A percentile compares a stretch with the other conserved stretches of the same genome.
Evolutionary conservation across 2,329 filamentous ascomycete species (phyloP).

Genomic region (Aspergillus ibericus): DNA sequence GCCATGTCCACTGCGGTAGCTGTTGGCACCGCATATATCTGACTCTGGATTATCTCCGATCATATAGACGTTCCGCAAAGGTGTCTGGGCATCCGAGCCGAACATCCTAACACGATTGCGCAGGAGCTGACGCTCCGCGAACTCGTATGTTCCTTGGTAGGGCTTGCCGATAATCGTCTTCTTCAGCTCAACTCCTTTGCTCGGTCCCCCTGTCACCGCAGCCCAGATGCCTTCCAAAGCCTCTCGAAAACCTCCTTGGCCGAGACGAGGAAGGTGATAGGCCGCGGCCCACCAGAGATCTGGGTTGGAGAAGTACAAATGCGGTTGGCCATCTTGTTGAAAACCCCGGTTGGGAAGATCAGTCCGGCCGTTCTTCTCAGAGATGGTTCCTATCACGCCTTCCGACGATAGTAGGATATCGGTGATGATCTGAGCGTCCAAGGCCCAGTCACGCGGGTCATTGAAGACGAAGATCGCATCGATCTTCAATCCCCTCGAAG

Average conservation of each 20-base stretch:
- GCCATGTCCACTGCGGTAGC: conserved; percentile 64
- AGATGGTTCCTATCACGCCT: conserved; percentile 82
- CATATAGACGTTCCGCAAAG: conserved; percentile 84
- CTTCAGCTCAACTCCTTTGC: conserved; percentile 56
- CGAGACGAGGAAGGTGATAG: conserved; percentile 81
- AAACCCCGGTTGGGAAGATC: conserved; percentile 72
- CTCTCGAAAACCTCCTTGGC: conserved; percentile 86
- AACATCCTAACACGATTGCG: conserved; percentile 58
- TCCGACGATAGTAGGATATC: conserved; percentile 76
- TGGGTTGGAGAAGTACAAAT: conserved; percentile 83
- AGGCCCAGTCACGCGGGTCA: conserved; percentile 92
- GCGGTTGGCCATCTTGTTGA: conserved; percentile 77
- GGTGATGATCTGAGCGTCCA: conserved; percentile 80
- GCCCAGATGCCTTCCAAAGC: conserved; percentile 79
- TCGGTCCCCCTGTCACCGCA: conserved; percentile 62
- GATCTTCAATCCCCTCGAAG: conserved; percentile 65
- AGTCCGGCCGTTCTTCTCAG: conserved; percentile 65
- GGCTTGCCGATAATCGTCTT: conserved; percentile 82
- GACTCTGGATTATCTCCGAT: conserved; percentile 87
- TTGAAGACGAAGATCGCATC: conserved; percentile 94
- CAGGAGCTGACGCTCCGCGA: conserved; percentile 73
- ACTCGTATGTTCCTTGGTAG: conserved; percentile 72
- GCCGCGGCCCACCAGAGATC: conserved; percentile 87
- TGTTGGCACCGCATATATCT: conserved; percentile 85
- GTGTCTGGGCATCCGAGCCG: conserved; percentile 34